Evolutionary conservation across 768 basidiomycete genomes (phyloP).

Genomic region (Boletus tomentosulus): DNA sequence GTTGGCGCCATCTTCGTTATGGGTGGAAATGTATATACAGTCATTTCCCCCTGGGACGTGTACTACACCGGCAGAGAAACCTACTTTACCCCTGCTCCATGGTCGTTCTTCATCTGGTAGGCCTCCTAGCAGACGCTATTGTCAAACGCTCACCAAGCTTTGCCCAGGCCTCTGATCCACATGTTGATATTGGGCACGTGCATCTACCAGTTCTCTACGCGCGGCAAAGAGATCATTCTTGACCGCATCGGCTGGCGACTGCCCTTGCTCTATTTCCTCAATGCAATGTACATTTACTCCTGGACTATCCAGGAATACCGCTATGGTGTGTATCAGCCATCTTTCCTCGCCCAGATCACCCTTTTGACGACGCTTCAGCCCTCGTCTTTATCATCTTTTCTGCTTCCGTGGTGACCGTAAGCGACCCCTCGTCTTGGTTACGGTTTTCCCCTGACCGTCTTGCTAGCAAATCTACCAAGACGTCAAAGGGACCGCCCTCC

Average conservation of each 20-base stretch:
- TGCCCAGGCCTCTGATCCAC: conserved; percentile 54
- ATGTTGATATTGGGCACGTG: conserved; percentile 62
- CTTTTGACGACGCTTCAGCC: conserved; percentile 22
- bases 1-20: conserved; percentile 52
- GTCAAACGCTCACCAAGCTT: neutral
- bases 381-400: conserved; percentile 40
- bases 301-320: conserved; percentile 52
- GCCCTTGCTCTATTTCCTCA: conserved; percentile 58
- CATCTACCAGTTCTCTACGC: conserved; percentile 54
- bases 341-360: neutral
- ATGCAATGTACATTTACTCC: conserved; percentile 59
- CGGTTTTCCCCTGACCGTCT: no score
- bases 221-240: conserved; percentile 53
- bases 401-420: conserved; percentile 49
- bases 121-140: conserved; percentile 7
- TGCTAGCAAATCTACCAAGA: conserved; percentile 59
- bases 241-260: conserved; percentile 67
- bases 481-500: conserved; percentile 52
- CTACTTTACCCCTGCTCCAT: conserved; percentile 63
- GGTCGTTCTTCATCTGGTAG: conserved; percentile 60
- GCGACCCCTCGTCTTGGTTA: neutral
- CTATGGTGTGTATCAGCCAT: conserved; percentile 29
- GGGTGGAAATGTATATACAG: conserved; percentile 57
- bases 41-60: conserved; percentile 49
- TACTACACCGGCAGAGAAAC: conserved; percentile 53